These are phyloP conservation scores for Apophysomyces elegans DNA, from an alignment of 371 early-diverging fungal genomes.

Conservation along the genomic window DNA sequence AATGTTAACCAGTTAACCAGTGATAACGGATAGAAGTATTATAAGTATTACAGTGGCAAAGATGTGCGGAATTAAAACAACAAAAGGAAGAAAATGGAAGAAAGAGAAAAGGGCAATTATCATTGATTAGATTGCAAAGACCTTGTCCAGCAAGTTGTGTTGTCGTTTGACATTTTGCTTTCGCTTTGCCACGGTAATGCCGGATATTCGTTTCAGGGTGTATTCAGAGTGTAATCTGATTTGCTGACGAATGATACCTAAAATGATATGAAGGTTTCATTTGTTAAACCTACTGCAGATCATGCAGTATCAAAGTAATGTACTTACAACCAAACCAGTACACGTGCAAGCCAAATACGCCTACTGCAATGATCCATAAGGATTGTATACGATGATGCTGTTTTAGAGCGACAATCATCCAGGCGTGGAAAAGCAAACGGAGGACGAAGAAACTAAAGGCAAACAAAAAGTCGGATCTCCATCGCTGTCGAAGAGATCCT, in stretches of 20 bases:
- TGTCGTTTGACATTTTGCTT: slow-evolving; percentile 6
- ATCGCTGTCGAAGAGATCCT: slow-evolving; percentile 27
- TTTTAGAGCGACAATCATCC: slow-evolving; percentile 34
- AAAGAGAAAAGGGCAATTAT: background rate
- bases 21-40: background rate
- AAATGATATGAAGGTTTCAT: background rate
- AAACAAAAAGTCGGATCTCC: slow-evolving; percentile 35
- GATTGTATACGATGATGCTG: slow-evolving; percentile 28
- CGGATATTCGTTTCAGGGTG: slow-evolving; percentile 2
- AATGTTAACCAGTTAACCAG: slow-evolving; percentile 9
- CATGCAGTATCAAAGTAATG: background rate
- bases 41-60: too few species aligned
- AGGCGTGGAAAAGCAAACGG: slow-evolving; percentile 38
- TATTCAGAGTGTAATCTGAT: slow-evolving; percentile 5
- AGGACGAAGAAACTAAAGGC: slow-evolving; percentile 35
- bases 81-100: background rate
- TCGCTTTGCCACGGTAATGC: slow-evolving; percentile 5
- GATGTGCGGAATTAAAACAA: background rate
- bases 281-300: background rate
- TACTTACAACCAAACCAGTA: slow-evolving; percentile 44
- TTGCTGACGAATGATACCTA: slow-evolving; percentile 9
- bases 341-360: slow-evolving; percentile 35
- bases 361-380: slow-evolving; percentile 30
- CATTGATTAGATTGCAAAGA: slow-evolving; percentile 9
- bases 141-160: slow-evolving; percentile 12